Conservation (phyloP, 352 stramenopile genomes). For the Phytophthora tubulina region DNA sequence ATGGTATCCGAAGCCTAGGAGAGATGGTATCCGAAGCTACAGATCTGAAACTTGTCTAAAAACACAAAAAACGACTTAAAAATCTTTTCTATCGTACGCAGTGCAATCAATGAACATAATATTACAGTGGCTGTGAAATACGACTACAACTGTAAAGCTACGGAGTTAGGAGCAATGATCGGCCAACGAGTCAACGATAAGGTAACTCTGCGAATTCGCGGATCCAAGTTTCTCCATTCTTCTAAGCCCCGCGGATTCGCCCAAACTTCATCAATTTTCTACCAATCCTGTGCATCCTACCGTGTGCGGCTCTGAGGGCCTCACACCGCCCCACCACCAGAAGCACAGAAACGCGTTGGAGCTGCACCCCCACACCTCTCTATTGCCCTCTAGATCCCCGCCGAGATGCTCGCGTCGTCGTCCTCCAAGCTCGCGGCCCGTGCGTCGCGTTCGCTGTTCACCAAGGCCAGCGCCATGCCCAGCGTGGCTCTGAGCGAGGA, state of each 20-base stretch:
- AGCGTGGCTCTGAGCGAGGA: constrained; percentile 70
- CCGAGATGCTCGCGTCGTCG: constrained; percentile 44
- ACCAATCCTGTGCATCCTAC: constrained; percentile 2
- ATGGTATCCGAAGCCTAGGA: no score
- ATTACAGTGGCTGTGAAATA: no score
- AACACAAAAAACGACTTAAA: no score
- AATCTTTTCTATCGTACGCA: no score
- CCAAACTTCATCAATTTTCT: not conserved
- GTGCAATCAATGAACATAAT: no score
- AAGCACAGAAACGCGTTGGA: constrained; percentile 34
- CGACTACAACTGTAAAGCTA: no score
- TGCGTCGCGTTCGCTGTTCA: constrained; percentile 71
- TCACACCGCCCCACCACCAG: constrained; percentile 25
- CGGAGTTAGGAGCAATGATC: no score
- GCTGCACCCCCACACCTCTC: not conserved
- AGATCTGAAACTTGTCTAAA: no score
- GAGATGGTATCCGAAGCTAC: no score
- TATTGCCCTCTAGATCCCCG: constrained; percentile 21
- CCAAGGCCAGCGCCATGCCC: constrained; percentile 63
- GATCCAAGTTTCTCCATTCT: no score
- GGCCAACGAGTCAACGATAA: no score
- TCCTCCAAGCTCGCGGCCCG: constrained; percentile 46
- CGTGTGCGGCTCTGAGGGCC: constrained; percentile 32
- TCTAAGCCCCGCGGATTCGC: not conserved
- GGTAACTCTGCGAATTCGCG: no score